Conservation (phyloP, 1,139 yeast genomes). For the Kodamaea ohmeri region DNA sequence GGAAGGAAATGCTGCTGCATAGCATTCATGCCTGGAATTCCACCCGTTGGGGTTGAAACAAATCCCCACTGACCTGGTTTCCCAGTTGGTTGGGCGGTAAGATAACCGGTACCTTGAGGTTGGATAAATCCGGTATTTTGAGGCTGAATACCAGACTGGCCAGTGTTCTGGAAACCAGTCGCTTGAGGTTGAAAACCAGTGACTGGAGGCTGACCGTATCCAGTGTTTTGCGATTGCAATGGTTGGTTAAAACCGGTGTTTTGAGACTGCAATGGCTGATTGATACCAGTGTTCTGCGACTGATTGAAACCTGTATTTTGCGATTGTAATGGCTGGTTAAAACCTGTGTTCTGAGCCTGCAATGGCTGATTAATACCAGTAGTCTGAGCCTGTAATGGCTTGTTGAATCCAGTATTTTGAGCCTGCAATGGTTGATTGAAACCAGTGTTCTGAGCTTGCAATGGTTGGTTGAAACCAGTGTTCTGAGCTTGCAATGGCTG, state of each 20-base stretch:
- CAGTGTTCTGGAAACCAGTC: constrained; percentile 12
- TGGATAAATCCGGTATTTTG: constrained; percentile 26
- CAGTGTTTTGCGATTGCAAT: constrained; percentile 41
- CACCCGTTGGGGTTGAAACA: constrained; percentile 69
- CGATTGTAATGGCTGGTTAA: constrained; percentile 12
- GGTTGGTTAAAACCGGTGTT: constrained; percentile 31
- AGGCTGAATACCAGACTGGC: constrained; percentile 14
- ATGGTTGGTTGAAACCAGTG: constrained; percentile 15
- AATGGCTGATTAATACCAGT: constrained; percentile 5
- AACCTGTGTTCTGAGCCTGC: constrained; percentile 12
- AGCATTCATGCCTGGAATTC: constrained; percentile 72
- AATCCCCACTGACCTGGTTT: constrained; percentile 84
- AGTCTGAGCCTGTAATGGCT: constrained; percentile 22
- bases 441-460: constrained; percentile 17
- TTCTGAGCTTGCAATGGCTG: constrained; percentile 15
- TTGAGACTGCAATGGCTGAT: constrained; percentile 12
- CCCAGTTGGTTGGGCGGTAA: constrained; percentile 61
- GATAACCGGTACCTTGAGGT: constrained; percentile 43
- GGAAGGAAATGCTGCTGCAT: constrained; percentile 81
- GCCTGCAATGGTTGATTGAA: constrained; percentile 14
- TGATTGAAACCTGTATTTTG: constrained; percentile 18
- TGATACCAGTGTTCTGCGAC: constrained; percentile 16
- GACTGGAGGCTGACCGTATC: constrained; percentile 49
- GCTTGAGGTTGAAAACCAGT: constrained; percentile 44
- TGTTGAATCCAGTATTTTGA: constrained; percentile 14